Evolutionary conservation across 306 rosid species (phyloP).

Genomic region (Mucuna pruriens): DNA sequence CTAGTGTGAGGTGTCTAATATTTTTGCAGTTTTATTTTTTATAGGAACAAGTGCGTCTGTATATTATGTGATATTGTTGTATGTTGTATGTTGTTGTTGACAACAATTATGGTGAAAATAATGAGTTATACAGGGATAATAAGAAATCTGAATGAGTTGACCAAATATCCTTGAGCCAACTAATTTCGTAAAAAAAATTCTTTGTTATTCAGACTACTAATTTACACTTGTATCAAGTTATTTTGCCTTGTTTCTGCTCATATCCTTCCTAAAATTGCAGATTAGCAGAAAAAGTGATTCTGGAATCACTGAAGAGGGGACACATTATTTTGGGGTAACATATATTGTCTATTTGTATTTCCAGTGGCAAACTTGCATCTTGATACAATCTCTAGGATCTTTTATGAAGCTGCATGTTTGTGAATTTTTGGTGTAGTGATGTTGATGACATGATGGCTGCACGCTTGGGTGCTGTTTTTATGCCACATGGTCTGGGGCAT

Average conservation of each 20-base stretch:
- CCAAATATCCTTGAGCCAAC: not conserved
- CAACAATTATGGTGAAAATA: not conserved
- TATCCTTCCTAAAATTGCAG: conserved; percentile 54
- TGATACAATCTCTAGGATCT: conserved; percentile 6
- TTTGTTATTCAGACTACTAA: not conserved
- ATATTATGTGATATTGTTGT: not conserved
- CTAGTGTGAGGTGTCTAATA: conserved; percentile 2
- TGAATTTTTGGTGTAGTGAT: conserved; percentile 54
- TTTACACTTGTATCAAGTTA: not conserved
- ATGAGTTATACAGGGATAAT: not conserved
- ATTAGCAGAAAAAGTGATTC: conserved; percentile 81
- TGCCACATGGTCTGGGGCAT: conserved; percentile 98
- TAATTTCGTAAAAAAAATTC: not conserved
- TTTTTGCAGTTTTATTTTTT: not conserved
- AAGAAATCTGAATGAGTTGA: conserved; percentile 12
- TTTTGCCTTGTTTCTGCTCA: conserved; percentile 32
- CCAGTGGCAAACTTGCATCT: conserved; percentile 18
- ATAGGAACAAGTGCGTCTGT: conserved; percentile 11
- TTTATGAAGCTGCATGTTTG: not conserved
- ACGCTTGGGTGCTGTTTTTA: conserved; percentile 78
- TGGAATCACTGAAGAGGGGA: conserved; percentile 67
- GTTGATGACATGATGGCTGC: conserved; percentile 75
- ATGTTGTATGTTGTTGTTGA: conserved; percentile 17
- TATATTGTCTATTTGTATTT: conserved; percentile 11
- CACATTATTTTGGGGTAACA: conserved; percentile 67